phyloP scores from a whole-genome alignment of 495 filamentous ascomycete genomes.

The Penicillium riverlandense region DNA sequence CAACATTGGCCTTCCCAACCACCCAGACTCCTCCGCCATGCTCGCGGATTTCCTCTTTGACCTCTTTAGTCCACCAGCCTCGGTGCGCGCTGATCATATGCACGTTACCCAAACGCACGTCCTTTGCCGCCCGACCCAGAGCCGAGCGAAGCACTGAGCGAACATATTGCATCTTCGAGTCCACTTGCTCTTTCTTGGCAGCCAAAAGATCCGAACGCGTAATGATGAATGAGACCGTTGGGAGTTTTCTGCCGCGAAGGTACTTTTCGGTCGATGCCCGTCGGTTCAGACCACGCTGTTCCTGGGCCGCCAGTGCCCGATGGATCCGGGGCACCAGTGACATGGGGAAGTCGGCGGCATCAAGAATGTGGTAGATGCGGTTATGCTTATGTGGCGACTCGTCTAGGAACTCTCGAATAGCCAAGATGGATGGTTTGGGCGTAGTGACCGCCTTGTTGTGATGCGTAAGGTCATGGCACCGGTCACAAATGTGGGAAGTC shows the following conservation, averaged over 20 bases:
- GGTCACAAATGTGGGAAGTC: constrained; percentile 58
- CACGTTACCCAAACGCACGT: constrained; percentile 73
- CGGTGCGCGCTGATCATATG: constrained; percentile 75
- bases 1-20: constrained; percentile 95
- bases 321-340: constrained; percentile 68
- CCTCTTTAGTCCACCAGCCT: constrained; percentile 78
- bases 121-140: constrained; percentile 51
- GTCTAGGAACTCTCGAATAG: constrained; percentile 71
- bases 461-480: constrained; percentile 76
- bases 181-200: constrained; percentile 70
- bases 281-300: constrained; percentile 69
- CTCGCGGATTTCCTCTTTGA: constrained; percentile 76
- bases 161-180: constrained; percentile 75
- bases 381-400: constrained; percentile 83
- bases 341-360: constrained; percentile 95
- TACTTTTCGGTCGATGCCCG: constrained; percentile 58
- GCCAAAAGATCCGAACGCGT: constrained; percentile 82
- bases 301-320: constrained; percentile 49
- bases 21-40: constrained; percentile 90
- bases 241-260: constrained; percentile 50
- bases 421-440: constrained; percentile 66
- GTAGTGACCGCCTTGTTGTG: constrained; percentile 64
- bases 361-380: constrained; percentile 94
- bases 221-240: constrained; percentile 77
- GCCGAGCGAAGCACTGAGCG: constrained; percentile 63